Base-by-base conservation (phyloP, 2,329 filamentous ascomycete genomes). In the Cladophialophora bantiana region DNA sequence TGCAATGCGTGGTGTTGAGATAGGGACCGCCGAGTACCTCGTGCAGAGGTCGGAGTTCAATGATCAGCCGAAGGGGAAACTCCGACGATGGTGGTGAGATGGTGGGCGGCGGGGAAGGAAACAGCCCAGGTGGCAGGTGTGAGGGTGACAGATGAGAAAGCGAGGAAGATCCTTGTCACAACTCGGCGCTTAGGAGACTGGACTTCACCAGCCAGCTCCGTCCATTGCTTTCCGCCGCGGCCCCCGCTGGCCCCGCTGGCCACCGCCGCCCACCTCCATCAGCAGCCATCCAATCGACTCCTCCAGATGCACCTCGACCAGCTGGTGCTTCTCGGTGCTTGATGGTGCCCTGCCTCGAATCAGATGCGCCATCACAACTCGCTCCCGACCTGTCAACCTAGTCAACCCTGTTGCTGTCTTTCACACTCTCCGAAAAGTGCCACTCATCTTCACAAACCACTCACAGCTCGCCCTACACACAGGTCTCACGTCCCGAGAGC, bases 361-460 rank as follows among this genome's bases (percentile, higher is more conserved):
- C 45, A 50, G 18, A 50, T 50, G 12, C 45, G 45, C 53, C 32
- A 55, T 55, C 53, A 55, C 53, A 55, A 7, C 9, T 50, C 2
- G 45, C 20, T 26, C 38, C 34, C 26, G 50, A 48, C 45, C 48
- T 53, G 45, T 54, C 38, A 36, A 40, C 32, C 13, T 50, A 10
- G 58, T 50, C 48, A 20, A 52, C 34, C 50, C 57, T 34, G 13
- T 45, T 18, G 15, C 32, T 36, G 13, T 15, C 53, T 20, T 55
- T 55, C n/a, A 36, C 53, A 36, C 53, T 38, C 36, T 59, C 31
- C 31, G 40, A 50, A 54, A 31, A 55, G 56, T 63, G 56, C 52
- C 58, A 61, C 53, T 40, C 36, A 31, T 36, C 31, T 26, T 34
- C 54, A 26, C 34, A 54, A 48, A 55, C 60, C 59, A 58, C 59